phyloP scores from a whole-genome alignment of 1,139 yeast species.

The Ashbya aceris region DNA sequence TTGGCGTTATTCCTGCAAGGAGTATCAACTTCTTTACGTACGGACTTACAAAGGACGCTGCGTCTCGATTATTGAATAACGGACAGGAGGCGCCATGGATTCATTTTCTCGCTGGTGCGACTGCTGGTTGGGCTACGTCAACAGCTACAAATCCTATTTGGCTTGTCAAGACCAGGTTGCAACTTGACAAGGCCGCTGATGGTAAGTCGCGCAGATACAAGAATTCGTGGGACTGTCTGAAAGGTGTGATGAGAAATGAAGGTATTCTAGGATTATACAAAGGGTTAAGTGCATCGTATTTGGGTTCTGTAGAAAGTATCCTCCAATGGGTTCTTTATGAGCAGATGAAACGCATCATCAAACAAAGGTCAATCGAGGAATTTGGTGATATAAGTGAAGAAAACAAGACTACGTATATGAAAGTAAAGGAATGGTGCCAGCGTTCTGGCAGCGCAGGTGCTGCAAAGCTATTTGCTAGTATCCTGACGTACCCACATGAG shows the following conservation, averaged over 20 bases:
- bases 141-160: slow-evolving; percentile 99
- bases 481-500: slow-evolving; percentile 94
- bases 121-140: slow-evolving; percentile 90
- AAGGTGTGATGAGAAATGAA: slow-evolving; percentile 60
- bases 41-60: slow-evolving; percentile 75
- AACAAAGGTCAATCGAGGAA: slow-evolving; percentile 42
- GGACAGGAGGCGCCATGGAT: slow-evolving; percentile 79
- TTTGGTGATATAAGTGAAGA: slow-evolving; percentile 31
- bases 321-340: slow-evolving; percentile 96
- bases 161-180: slow-evolving; percentile 91
- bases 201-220: slow-evolving; percentile 48
- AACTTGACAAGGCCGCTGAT: slow-evolving; percentile 56
- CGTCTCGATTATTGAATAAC: slow-evolving; percentile 54
- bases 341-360: slow-evolving; percentile 74
- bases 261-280: slow-evolving; percentile 74
- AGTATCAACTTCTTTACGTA: slow-evolving; percentile 94
- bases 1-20: slow-evolving; percentile 98
- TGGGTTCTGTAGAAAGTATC: slow-evolving; percentile 90
- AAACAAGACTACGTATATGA: slow-evolving; percentile 52
- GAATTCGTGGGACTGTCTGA: slow-evolving; percentile 79
- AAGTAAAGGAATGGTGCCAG: slow-evolving; percentile 82
- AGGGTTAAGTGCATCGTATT: slow-evolving; percentile 87
- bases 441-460: slow-evolving; percentile 97
- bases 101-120: slow-evolving; percentile 80
- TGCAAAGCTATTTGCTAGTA: slow-evolving; percentile 87